phyloP scores from a whole-genome alignment of 495 filamentous ascomycete genomes.

The Hypoxylon trugodes region DNA sequence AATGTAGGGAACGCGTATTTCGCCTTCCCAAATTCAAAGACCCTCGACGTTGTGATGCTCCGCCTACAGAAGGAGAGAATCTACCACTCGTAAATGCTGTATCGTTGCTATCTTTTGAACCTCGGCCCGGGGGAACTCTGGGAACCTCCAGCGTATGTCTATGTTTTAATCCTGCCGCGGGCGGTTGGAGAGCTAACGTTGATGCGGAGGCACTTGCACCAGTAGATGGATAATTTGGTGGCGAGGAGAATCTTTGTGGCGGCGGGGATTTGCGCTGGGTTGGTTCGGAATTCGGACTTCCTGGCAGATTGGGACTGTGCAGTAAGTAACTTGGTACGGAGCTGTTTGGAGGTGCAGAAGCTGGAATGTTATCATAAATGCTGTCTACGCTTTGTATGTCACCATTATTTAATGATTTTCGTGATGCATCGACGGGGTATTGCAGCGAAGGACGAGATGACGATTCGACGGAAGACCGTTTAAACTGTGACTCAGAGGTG shows the following conservation, averaged over 20 bases:
- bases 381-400: conserved; percentile 46
- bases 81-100: conserved; percentile 74
- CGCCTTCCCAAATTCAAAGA: conserved; percentile 83
- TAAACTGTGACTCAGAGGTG: conserved; percentile 34
- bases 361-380: conserved; percentile 20
- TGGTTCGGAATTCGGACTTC: conserved; percentile 53
- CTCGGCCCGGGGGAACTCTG: conserved; percentile 57
- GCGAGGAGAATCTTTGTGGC: conserved; percentile 78
- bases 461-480: conserved; percentile 45
- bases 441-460: conserved; percentile 41
- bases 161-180: conserved; percentile 68
- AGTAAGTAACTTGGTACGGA: conserved; percentile 15
- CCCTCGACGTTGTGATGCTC: conserved; percentile 67
- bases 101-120: conserved; percentile 68
- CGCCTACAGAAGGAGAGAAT: conserved; percentile 76
- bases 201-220: conserved; percentile 50
- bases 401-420: conserved; percentile 43
- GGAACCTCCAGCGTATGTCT: conserved; percentile 93
- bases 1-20: conserved; percentile 83
- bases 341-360: conserved; percentile 23
- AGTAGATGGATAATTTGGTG: conserved; percentile 65
- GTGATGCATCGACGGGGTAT: conserved; percentile 45
- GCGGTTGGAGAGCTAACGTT: conserved; percentile 51
- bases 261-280: conserved; percentile 46
- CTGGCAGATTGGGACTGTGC: conserved; percentile 48